Base-by-base conservation (phyloP, 768 basidiomycete species). In the Phaeotremella skinneri region DNA sequence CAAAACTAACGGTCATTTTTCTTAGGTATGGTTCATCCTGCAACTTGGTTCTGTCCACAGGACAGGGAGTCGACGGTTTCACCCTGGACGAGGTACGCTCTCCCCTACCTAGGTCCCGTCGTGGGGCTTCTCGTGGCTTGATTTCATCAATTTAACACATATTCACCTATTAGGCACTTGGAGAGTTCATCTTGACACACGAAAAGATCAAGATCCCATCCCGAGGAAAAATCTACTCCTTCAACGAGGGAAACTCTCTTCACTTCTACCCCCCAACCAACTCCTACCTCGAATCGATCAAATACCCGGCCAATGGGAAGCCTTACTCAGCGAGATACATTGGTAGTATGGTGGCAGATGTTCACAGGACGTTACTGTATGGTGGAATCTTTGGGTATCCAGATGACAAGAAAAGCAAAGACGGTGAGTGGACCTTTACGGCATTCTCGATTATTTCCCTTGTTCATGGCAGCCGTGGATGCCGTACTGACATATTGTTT, bases 341-440 rank as follows among this genome's bases (percentile, higher is more conserved):
- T 75, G 96, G 96, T 26, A 93, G 91, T 61, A 99, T 99, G 96
- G 96, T 98, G 32, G 93, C 94, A 52, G 94, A 99, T 78, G 94
- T 97, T 25, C 75, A 76, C 62, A 83, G 94, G 67, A 99, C 94
- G 4, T 80, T 99, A 30, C 81, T 99, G 2, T 99, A 99, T 73
- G 96, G 96, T 23, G 96, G 96, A 42, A 98, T 99, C 71, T 99
- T 99, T 70, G 94, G 92, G 7, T 99, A 99, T 78, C 96, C 96
- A 6, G 86, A 87, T 72, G 96, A 99, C 80, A 96, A 90, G 84
- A 98, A 98, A 84, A 89, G 85, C 79, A 96, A 94, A 82, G 87
- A 79, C 55, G 70, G 69, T 72, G 62, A 57, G 68, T 66, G 6
- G 3, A 45, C 23, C 39, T 3, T 31, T n/a, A n/a, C 32, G 53